Base-by-base conservation (phyloP, 352 stramenopile genomes). In the Phytophthora constricta region DNA sequence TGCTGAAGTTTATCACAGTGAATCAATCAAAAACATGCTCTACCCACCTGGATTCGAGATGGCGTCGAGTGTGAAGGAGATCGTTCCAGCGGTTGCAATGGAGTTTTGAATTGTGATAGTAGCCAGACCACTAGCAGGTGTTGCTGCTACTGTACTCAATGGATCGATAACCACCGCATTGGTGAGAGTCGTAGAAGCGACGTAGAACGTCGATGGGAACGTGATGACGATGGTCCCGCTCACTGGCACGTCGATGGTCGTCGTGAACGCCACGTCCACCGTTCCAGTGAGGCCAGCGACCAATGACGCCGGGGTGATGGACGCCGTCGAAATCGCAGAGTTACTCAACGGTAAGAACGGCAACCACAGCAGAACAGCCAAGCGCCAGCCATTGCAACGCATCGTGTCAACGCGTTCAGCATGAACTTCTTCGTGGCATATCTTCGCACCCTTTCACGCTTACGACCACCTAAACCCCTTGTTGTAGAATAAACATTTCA, bases 1-100 rank as follows among this genome's bases (percentile, higher is more conserved):
- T n/a, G n/a, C n/a, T n/a, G n/a, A n/a, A n/a, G n/a, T n/a, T n/a
- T n/a, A n/a, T n/a, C n/a, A n/a, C n/a, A n/a, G n/a, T n/a, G n/a
- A n/a, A n/a, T n/a, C n/a, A n/a, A n/a, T n/a, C n/a, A n/a, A n/a
- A n/a, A n/a, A n/a, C n/a, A n/a, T n/a, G n/a, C n/a, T n/a, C n/a
- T 42, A n/a, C 19, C 13, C 41, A 82, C 83, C 83, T 79, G 82
- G 80, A 66, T 87, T 87, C 1, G 74, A 78, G 60, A 92, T 82
- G n/a, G 69, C 72, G 22, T 80, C 68, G 25, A 90, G 49, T 0
- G 69, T 74, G 57, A 92, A 91, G 11, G 61, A 63, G 52, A 90
- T 59, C 5, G 20, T 28, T 14, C 74, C 82, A 20, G 67, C 27
- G 4, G 27, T 10, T 28, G 76, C 58, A 3, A 66, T 45, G 1